A percentile compares a stretch with the other conserved stretches of the same genome.
Conservation (phyloP, 2,329 filamentous ascomycete species). For the Peltaster fructicola region DNA sequence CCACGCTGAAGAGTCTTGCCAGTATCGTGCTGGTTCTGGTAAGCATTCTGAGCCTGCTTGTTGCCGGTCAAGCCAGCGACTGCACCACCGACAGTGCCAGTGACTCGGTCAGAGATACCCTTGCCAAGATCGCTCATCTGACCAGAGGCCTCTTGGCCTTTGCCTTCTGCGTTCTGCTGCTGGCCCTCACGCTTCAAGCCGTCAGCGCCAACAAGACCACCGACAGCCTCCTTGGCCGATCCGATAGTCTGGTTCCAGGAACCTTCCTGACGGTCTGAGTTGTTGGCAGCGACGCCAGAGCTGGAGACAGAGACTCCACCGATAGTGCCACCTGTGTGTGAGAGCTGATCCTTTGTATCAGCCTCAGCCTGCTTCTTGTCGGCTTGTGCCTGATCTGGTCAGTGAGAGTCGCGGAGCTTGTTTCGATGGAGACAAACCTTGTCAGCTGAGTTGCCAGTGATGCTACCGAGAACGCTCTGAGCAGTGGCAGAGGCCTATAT, state of each 20-base stretch:
- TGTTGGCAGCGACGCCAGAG: conserved; percentile 54
- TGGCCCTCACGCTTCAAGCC: conserved; percentile 55
- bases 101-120: conserved; percentile 35
- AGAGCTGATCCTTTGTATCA: conserved; percentile 50
- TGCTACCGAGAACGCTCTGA: conserved; percentile 51
- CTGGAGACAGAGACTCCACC: conserved; percentile 53
- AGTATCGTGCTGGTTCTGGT: conserved; percentile 53
- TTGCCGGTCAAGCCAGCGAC: conserved; percentile 60
- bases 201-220: conserved; percentile 58
- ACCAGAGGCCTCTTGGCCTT: conserved; percentile 65
- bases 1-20: conserved; percentile 75
- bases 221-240: conserved; percentile 63
- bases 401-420: neutral
- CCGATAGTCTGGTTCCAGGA: conserved; percentile 83
- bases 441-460: conserved; percentile 57
- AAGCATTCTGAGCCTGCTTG: conserved; percentile 43
- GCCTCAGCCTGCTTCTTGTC: conserved; percentile 48
- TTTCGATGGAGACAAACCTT: conserved; percentile 26
- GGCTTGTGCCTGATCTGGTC: conserved; percentile 33
- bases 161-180: conserved; percentile 62
- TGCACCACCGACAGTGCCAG: conserved; percentile 53
- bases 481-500: conserved; percentile 49
- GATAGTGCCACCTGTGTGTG: conserved; percentile 57
- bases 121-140: conserved; percentile 58
- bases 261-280: conserved; percentile 53